Conservation (phyloP, 441 rosid genomes). For the Lepidium campestre region DNA sequence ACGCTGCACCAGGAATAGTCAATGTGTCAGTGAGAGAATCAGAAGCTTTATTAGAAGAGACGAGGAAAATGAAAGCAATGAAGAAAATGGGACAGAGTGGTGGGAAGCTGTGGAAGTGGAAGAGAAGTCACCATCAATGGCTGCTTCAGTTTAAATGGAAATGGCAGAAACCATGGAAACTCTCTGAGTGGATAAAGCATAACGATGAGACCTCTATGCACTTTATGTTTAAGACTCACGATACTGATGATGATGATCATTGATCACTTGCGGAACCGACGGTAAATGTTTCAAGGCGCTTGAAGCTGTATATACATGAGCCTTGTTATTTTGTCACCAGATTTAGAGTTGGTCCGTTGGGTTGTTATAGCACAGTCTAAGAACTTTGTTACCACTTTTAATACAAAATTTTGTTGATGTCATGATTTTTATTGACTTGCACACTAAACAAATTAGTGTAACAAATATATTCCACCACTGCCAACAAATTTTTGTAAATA, state of each 20-base stretch:
- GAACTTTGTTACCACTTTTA: background rate
- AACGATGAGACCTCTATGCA: slow-evolving; percentile 60
- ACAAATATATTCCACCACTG: too few relatives aligned
- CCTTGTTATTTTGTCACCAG: slow-evolving; percentile 3
- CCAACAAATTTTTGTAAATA: too few relatives aligned
- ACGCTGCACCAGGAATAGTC: slow-evolving; percentile 38
- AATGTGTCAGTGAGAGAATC: slow-evolving; percentile 47
- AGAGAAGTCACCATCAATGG: slow-evolving; percentile 78
- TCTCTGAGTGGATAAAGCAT: slow-evolving; percentile 72
- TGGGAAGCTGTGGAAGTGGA: slow-evolving; percentile 75
- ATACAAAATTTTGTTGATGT: background rate
- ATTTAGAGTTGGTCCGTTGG: background rate
- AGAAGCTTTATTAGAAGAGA: slow-evolving; percentile 43
- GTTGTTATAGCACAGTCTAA: background rate
- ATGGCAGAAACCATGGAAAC: slow-evolving; percentile 84
- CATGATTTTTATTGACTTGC: background rate
- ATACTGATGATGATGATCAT: background rate
- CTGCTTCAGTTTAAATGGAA: slow-evolving; percentile 70
- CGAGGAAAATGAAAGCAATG: slow-evolving; percentile 41
- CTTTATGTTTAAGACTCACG: slow-evolving; percentile 40
- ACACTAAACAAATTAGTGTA: too few relatives aligned
- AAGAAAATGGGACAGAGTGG: slow-evolving; percentile 54
- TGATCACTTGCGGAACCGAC: slow-evolving; percentile 4
- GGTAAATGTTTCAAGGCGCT: background rate
- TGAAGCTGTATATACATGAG: background rate